phyloP scores from a whole-genome alignment of 2,329 filamentous ascomycete genomes.

The Ophiosphaerella korrae region DNA sequence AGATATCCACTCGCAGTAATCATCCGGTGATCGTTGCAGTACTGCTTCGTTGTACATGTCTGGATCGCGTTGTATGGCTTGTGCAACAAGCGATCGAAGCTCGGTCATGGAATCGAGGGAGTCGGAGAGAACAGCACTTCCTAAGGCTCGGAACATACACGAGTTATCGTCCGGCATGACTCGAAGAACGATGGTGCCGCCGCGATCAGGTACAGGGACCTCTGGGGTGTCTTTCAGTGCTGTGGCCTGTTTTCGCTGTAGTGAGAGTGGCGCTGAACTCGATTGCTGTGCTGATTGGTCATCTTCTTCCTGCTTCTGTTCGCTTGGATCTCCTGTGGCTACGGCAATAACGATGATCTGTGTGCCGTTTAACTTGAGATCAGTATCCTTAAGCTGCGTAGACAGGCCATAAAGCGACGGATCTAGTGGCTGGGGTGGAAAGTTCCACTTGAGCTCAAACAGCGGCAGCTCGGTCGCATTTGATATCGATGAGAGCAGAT shows the following conservation, averaged over 20 bases:
- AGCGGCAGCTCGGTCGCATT: slow-evolving; percentile 66
- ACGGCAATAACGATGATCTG: slow-evolving; percentile 67
- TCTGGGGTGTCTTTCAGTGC: slow-evolving; percentile 65
- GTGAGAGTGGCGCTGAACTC: slow-evolving; percentile 43
- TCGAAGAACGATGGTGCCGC: slow-evolving; percentile 70
- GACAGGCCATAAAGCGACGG: slow-evolving; percentile 58
- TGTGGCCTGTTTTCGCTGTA: slow-evolving; percentile 51
- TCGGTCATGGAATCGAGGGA: slow-evolving; percentile 70
- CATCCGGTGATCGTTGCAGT: slow-evolving; percentile 70
- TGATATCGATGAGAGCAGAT: slow-evolving; percentile 66
- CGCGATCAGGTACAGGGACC: slow-evolving; percentile 61
- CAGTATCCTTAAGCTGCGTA: slow-evolving; percentile 60
- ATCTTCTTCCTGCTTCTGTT: slow-evolving; percentile 20
- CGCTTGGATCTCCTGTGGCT: slow-evolving; percentile 45
- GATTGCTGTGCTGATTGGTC: slow-evolving; percentile 10
- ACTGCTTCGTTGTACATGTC: slow-evolving; percentile 76
- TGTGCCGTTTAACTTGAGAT: slow-evolving; percentile 68
- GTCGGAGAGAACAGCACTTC: slow-evolving; percentile 72
- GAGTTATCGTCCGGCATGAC: slow-evolving; percentile 98
- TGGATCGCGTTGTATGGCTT: slow-evolving; percentile 75
- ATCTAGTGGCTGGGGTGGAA: slow-evolving; percentile 74
- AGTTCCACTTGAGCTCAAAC: slow-evolving; percentile 84
- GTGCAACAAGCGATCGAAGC: slow-evolving; percentile 77
- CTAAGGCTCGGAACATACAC: slow-evolving; percentile 90
- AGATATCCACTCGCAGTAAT: slow-evolving; percentile 83